Evolutionary conservation across 2,329 filamentous ascomycete species (phyloP).

Genomic region (Microsporum audouinii): DNA sequence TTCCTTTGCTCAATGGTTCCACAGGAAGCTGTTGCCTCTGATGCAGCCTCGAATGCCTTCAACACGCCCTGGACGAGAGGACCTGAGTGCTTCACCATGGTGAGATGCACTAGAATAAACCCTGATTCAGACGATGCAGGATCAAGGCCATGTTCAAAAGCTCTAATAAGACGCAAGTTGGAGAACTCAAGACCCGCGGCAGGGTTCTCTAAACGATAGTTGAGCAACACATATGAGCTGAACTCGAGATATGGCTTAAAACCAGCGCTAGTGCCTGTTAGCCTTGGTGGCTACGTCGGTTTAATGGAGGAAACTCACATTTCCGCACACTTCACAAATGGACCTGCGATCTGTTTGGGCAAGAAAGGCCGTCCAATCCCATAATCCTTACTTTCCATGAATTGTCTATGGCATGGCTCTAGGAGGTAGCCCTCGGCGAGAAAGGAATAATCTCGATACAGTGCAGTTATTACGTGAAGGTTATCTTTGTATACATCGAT

Average conservation of each 20-base stretch:
- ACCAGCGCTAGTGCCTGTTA: not conserved
- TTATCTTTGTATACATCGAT: not conserved
- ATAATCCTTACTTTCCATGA: not conserved
- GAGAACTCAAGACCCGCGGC: not conserved
- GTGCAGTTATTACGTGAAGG: not conserved
- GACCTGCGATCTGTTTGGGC: not conserved
- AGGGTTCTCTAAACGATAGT: not conserved
- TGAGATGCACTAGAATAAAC: not conserved
- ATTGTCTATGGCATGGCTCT: not conserved
- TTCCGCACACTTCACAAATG: not conserved
- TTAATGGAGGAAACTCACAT: not conserved
- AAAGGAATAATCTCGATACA: constrained; percentile 2
- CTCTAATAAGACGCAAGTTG: not conserved
- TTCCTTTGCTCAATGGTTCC: not conserved
- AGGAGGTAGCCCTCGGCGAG: constrained; percentile 1
- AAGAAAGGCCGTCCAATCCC: not conserved
- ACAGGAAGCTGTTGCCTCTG: not conserved
- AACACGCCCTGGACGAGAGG: not conserved
- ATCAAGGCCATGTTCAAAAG: not conserved
- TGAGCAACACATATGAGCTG: not conserved
- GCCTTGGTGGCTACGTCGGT: not conserved
- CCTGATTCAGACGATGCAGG: not conserved
- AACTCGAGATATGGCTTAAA: not conserved
- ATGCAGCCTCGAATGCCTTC: not conserved
- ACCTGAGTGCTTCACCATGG: not conserved